Percentiles rank a stretch among this genome's conserved stretches.
phyloP scores from a whole-genome alignment of 306 rosid genomes.

The Rosa persica region DNA sequence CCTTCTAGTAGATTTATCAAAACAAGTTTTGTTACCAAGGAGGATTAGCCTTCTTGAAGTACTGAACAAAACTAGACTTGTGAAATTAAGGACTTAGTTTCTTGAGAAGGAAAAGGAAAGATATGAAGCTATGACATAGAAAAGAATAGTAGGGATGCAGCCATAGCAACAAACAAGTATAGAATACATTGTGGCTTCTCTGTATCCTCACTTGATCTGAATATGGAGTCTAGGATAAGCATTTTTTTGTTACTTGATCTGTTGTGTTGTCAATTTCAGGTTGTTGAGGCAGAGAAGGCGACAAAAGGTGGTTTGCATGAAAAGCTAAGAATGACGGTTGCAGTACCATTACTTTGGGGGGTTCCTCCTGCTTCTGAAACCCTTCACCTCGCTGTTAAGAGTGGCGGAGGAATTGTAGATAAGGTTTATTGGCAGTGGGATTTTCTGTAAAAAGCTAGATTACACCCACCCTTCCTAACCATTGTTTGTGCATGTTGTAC shows the following conservation, averaged over 20 bases:
- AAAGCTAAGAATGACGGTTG: slow-evolving; percentile 94
- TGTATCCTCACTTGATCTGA: neutral
- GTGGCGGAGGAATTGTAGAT: slow-evolving; percentile 99
- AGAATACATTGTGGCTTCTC: neutral
- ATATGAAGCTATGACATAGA: neutral
- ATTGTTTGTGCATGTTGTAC: slow-evolving; percentile 66
- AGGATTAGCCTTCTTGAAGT: neutral
- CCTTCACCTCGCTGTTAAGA: slow-evolving; percentile 92
- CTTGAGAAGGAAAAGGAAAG: neutral
- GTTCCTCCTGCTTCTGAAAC: slow-evolving; percentile 97
- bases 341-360: slow-evolving; percentile 97
- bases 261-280: slow-evolving; percentile 40
- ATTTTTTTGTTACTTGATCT: neutral
- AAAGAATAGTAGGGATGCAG: neutral
- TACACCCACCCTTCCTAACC: slow-evolving; percentile 46
- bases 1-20: neutral
- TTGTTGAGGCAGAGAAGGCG: slow-evolving; percentile 86
- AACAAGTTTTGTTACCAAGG: slow-evolving; percentile 6
- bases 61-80: neutral
- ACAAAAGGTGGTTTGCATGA: slow-evolving; percentile 85
- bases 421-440: slow-evolving; percentile 97
- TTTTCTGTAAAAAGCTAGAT: slow-evolving; percentile 57
- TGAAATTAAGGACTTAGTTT: neutral
- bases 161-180: neutral
- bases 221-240: neutral